phyloP scores from a whole-genome alignment of 2,329 filamentous ascomycete genomes.

The Curvularia sp. region DNA sequence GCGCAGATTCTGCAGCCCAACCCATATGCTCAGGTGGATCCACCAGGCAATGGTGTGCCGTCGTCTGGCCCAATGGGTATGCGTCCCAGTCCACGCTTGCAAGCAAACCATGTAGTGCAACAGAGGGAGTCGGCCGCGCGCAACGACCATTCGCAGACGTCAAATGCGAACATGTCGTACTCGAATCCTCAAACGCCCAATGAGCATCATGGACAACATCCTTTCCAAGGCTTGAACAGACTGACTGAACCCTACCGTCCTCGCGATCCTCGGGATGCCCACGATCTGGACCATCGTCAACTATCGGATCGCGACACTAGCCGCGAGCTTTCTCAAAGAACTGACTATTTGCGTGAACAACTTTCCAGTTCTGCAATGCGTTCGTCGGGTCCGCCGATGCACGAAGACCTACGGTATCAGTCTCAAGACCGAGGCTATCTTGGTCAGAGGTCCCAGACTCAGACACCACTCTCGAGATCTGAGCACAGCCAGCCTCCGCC shows the following conservation, averaged over 20 bases:
- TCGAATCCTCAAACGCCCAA: slow-evolving; percentile 45
- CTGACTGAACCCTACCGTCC: slow-evolving; percentile 39
- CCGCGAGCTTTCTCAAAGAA: slow-evolving; percentile 41
- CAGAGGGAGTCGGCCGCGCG: slow-evolving; percentile 38
- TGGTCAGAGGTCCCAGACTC: slow-evolving; percentile 45
- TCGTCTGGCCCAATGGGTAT: slow-evolving; percentile 45
- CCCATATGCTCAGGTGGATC: slow-evolving; percentile 48
- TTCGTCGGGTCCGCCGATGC: slow-evolving; percentile 29
- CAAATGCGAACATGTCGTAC: slow-evolving; percentile 41
- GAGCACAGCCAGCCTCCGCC: slow-evolving; percentile 40
- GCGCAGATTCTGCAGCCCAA: slow-evolving; percentile 47
- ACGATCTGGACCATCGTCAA: slow-evolving; percentile 41
- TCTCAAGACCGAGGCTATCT: slow-evolving; percentile 39
- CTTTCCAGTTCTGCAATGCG: slow-evolving; percentile 33
- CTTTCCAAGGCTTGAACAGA: slow-evolving; percentile 32
- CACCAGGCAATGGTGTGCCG: slow-evolving; percentile 37
- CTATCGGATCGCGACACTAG: slow-evolving; percentile 42
- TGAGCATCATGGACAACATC: slow-evolving; percentile 36
- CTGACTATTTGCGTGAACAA: slow-evolving; percentile 43
- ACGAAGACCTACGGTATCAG: slow-evolving; percentile 41
- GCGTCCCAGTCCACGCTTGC: slow-evolving; percentile 48
- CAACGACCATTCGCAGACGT: slow-evolving; percentile 44
- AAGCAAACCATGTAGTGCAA: slow-evolving; percentile 38
- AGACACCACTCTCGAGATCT: slow-evolving; percentile 42
- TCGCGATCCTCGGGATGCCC: slow-evolving; percentile 40